Evolutionary conservation across 2,329 filamentous ascomycete species (phyloP), one percentile per base, ranked within the genome.

Genomic region (Periglandula ipomoeae): DNA sequence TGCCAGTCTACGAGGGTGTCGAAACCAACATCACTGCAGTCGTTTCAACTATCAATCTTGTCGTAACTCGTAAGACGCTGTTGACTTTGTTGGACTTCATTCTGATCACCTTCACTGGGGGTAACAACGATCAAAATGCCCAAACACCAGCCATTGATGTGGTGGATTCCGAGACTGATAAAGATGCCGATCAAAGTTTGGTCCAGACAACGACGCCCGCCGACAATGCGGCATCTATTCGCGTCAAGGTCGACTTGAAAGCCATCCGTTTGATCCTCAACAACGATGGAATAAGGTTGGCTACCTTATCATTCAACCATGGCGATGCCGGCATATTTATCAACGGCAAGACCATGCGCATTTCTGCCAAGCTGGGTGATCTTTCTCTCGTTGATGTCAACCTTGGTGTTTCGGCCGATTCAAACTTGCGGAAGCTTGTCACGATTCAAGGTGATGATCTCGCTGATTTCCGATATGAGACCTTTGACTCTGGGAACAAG

Each of bases 391-490:
- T 96, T 2, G 93, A 99, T 65, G 82, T 98, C 51, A 95, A 97
- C 58, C 80, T 89, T 53, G 93, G 91, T 22, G 89, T 94, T 0
- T 80, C 88, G 0, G 83, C 85, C 56, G 76, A 85, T 24, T 96
- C 91, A 0, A 80, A 84, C 39, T 74, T 97, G 22, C 84, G 93
- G 35, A 84, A 91, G 55, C 76, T 99, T 20, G 83, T 99, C 37
- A 91, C 89, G 0, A 98, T 98, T 26, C 87, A 98, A 65, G 94
- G 94, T 10, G 84, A 97, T 49, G 90, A 97, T 52, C 78, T 99
- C 17, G 91, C 91, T 1, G 93, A 98, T 64, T 97, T 99, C 72
- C 86, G 88, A 48, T 99, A 98, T 59, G 89, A 98, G 66, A 98
- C 93, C 0, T 98, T 94, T 58, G 89, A 97, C 63, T 66, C 84